Base-by-base conservation (phyloP, 345 rosid species). In the Citrus glauca region DNA sequence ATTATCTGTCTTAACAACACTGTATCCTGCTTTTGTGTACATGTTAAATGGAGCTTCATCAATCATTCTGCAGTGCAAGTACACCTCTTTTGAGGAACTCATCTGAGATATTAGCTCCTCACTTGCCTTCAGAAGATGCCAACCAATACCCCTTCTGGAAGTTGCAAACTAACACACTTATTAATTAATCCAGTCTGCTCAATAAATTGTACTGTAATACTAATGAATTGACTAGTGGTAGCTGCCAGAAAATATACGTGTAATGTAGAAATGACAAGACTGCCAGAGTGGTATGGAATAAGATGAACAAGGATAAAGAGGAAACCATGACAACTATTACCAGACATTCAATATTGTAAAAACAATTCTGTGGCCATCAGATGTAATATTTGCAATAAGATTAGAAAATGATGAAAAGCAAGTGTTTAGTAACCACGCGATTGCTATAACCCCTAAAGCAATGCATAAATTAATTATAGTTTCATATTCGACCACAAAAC, bases 91-190 rank as follows among this genome's bases (percentile, higher is more conserved):
- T 2, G 85, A 82, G 48, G 86, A 73, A 88, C 84, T 76, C 88
- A 93, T 86, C 85, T 82, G 88, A 5, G 89, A 81, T 81, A 95
- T 89, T 25, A 95, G 65, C 77, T 93, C 96, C 88, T 92, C 98
- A 78, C 97, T 87, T 25, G 97, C 97, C 89, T 87, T 93, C 84
- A 93, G 84, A 83, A 95, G 95, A 87, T 93, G 92, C 97, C 98
- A 95, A 28, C 97, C 98, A 40, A 95, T 91, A 59, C 97, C 92
- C 77, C 84, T 88, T 96, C 99, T 95, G 89, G 65, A 77, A 77
- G 66, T 81, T 82, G 62, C 77, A 81, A 60, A 38, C 20, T 50
- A 55, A 67, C 27, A 42, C 71, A 71, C 33, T 77, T 42, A 80
- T 50, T 25, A 55, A n/a, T 42, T 25, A 55, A 38, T 42, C 22